Conservation (phyloP, 2,329 filamentous ascomycete species). For the Bipolaris cookei region DNA sequence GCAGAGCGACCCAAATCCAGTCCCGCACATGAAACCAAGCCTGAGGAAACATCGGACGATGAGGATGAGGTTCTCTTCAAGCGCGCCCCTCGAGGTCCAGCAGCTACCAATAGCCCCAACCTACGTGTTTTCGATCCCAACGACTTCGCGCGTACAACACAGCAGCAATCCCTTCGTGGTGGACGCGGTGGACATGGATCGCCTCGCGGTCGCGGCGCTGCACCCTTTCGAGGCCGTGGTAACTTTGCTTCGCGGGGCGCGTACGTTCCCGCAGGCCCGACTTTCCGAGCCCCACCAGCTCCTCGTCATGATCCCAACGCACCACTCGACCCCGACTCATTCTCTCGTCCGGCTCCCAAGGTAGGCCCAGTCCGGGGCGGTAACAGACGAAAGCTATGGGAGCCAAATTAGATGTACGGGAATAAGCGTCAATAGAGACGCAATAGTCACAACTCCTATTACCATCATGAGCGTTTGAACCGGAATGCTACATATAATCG, state of each 20-base stretch:
- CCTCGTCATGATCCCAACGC: constrained; percentile 45
- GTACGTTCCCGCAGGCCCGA: constrained; percentile 40
- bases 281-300: constrained; percentile 33
- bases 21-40: constrained; percentile 26
- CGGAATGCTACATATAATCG: constrained; percentile 6
- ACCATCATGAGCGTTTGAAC: constrained; percentile 4
- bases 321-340: constrained; percentile 51
- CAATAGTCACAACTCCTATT: constrained; percentile 6
- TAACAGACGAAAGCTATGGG: constrained; percentile 48
- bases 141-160: constrained; percentile 52
- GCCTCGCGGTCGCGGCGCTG: constrained; percentile 33
- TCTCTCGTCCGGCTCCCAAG: constrained; percentile 43
- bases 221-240: constrained; percentile 37
- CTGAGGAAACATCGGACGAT: constrained; percentile 40
- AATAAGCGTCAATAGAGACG: constrained; percentile 17
- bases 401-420: constrained; percentile 43
- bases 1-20: constrained; percentile 40
- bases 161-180: constrained; percentile 42
- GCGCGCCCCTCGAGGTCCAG: constrained; percentile 45
- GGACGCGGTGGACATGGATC: constrained; percentile 36
- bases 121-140: constrained; percentile 56
- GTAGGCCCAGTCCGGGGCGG: constrained; percentile 41
- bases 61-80: constrained; percentile 50
- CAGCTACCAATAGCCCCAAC: constrained; percentile 29
- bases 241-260: constrained; percentile 39